Base-by-base conservation (phyloP, 148 eudicot species). In the Chenopodium quinoa region DNA sequence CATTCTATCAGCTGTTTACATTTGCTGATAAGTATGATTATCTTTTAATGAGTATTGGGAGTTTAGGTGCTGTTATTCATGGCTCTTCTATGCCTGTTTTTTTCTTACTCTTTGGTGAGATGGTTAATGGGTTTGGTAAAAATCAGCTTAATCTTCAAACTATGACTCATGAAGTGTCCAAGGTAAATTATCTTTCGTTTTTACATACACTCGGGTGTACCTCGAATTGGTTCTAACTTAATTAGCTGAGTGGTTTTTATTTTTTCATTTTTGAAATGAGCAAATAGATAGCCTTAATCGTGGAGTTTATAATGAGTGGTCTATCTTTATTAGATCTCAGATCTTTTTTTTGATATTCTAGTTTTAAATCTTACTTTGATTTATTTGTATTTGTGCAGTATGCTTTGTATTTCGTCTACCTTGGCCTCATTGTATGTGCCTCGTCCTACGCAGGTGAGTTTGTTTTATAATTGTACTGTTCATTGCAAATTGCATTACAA, bases 51-150 rank as follows among this genome's bases (percentile, higher is more conserved):
- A 63, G 80, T 4, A 12, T 81, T 0, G 99, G 99, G 0, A 92
- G 87, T 68, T 47, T 97, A 4, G 99, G 99, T 1, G 99, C 99
- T 48, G 60, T 97, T 25, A 63, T 97, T 79, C 99, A 97, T 73
- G 99, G 99, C 37, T 94, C 99, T 47, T 92, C 99, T 58, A 97
- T 97, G 99, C 99, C 99, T 2, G 91, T 92, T 25, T 97, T 97
- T 87, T 97, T 97, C 80, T 87, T 97, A 22, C 82, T 97, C 14
- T 97, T 97, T 70, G 99, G 99, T 73, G 84, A 94, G 82, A 92
- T 97, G 98, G 97, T 97, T 63, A 97, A 97, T 75, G 99, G 99
- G 0, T 97, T 97, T 52, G 99, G 99, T 27, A 84, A 97, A 63
- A 97, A 97, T 62, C 99, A 97, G 60, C 72, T 88, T 72, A 94